Base-by-base conservation (phyloP, 106 monocot species). In the Dendrobium officinale region DNA sequence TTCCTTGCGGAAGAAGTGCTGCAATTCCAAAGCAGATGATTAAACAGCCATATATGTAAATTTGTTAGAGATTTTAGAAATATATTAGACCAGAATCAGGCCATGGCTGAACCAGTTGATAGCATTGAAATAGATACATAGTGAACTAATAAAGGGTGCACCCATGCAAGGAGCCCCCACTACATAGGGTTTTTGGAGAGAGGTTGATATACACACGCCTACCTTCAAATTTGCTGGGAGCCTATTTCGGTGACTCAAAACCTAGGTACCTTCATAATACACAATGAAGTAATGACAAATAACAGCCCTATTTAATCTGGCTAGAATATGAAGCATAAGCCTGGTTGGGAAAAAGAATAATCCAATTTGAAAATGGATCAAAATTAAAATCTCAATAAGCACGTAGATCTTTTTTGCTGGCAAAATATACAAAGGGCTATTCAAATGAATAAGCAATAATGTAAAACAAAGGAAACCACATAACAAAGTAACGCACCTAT, bases 1-100 rank as follows among this genome's bases (percentile, higher is more conserved):
- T 75, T 99, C 95, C 55, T 88, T 86, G 41, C 79, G 91, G 41
- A 99, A 84, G 83, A 99, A 99, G 78, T 99, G 95, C 99, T 99
- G 91, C 74, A 89, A 66, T 51, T 33, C 18, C 72, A 83, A 33
- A 49, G 2, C 11, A 76, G 27, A 48, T 4, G 13, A 51, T 51
- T 49, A 7, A n/a, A 61, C 19, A 37, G 11, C 11, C 37, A 37
- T 37, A 70, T 33, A 33, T 29, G 33, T 37, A 29, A 13, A 70
- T 33, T 70, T 70, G 2, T 37, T 15, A 70, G 15, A 70, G 70
- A 70, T 70, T 37, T 11, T 37, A 70, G 11, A 0, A 70, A 61
- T 11, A 56, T 56, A 3, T 56, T 61, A 61, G 6, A 61, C n/a
- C n/a, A 61, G 8, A 4, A 22, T 61, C 22, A 22, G 13, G 22